Evolutionary conservation across 805 yeast genomes (phyloP), one percentile per base, ranked within the genome.

Genomic region (Priceomyces carsonii): DNA sequence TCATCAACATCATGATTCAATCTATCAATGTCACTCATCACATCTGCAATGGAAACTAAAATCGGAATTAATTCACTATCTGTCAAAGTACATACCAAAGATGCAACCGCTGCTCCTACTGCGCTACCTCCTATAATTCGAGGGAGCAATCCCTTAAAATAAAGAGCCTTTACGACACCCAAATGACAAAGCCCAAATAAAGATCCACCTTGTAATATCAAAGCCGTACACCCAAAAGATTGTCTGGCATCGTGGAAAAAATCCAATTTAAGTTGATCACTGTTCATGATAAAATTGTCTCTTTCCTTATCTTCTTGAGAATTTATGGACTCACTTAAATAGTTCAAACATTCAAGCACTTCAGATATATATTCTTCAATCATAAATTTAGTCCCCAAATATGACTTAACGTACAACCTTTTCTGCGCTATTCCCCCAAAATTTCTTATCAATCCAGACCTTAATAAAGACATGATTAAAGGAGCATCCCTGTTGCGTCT

Each of bases 201-300:
- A 0, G 97, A 85, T 2, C 99, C 98, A 18, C 99, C 99, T 60
- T 93, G 97, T 17, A 93, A 66, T 24, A 91, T 77, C 38, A 93
- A 67, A 0, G 97, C 97, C 0, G 98, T 88, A 31, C 87, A 77
- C 0, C 99, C 99, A 57, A 85, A 77, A 0, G 95, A 81, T 55
- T 88, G 89, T 48, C 86, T 76, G 12, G 86, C 87, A 62, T 82
- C 96, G 55, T 80, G 93, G 63, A 83, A 89, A 58, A 85, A 87
- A 59, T 77, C 89, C 44, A 76, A 70, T 50, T 75, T 85, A 56
- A 69, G 65, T 63, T 76, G 91, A 37, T 70, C 69, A 38, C 71
- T 65, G 43, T 71, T 68, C 65, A 67, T 63, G 24, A 68, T 55
- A 36, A 59, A 66, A 10, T 55, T 57, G 29, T 55, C 63, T 30